These are phyloP conservation scores for Podaxis sp. DNA, from an alignment of 768 basidiomycete genomes.

Conservation along the genomic window DNA sequence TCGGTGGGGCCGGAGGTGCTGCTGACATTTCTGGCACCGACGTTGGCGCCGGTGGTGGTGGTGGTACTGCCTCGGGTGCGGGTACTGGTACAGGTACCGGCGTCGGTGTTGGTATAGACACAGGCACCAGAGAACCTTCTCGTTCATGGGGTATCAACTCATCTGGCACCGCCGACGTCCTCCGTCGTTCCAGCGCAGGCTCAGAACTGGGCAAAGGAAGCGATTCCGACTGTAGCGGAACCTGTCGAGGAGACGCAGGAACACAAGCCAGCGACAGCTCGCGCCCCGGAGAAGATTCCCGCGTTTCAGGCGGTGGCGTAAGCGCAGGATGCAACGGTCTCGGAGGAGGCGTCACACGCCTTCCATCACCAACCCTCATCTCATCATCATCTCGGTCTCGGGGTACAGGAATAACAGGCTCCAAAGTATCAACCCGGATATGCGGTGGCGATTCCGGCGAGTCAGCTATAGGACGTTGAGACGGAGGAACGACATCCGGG, in stretches of 20 bases:
- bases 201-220: background rate
- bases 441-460: conserved; percentile 11
- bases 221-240: background rate
- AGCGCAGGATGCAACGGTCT: background rate
- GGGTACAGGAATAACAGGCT: too few species aligned
- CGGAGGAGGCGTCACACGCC: background rate
- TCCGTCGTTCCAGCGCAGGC: too few species aligned
- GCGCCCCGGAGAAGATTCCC: too few species aligned
- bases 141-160: background rate
- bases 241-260: background rate
- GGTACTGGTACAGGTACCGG: background rate
- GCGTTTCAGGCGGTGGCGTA: background rate
- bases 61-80: background rate
- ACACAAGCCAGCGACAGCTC: background rate
- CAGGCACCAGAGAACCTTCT: background rate
- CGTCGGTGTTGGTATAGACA: background rate
- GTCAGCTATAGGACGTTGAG: conserved; percentile 4
- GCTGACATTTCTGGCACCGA: background rate
- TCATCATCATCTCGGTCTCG: background rate
- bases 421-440: background rate
- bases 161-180: background rate
- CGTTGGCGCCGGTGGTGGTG: background rate
- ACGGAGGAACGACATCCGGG: background rate
- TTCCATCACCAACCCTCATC: background rate
- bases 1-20: conserved; percentile 16